phyloP scores from a whole-genome alignment of 148 eudicot species.

The Silene uniflora region DNA sequence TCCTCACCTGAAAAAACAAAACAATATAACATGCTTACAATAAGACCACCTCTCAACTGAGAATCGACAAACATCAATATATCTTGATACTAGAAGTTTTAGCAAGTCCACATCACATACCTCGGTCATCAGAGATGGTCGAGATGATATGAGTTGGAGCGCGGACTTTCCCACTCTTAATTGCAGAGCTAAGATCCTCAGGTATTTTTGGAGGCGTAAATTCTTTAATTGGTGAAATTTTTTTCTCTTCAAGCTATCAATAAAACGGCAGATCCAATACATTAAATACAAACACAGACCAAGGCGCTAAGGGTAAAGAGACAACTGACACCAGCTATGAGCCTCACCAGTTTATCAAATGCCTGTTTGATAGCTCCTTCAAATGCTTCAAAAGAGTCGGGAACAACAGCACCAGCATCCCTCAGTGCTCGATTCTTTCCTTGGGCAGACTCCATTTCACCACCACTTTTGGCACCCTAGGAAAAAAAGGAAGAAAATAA shows the following conservation, averaged over 20 bases:
- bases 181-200: slow-evolving; percentile 83
- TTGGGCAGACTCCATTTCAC: slow-evolving; percentile 97
- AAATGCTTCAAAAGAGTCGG: slow-evolving; percentile 88
- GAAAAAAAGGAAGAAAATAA: slow-evolving; percentile 9
- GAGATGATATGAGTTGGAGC: slow-evolving; percentile 98
- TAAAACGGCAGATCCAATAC: neutral
- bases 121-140: slow-evolving; percentile 96
- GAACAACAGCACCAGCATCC: slow-evolving; percentile 92
- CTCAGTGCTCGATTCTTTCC: slow-evolving; percentile 91
- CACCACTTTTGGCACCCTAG: slow-evolving; percentile 97
- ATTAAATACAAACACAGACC: neutral
- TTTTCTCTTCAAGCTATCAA: slow-evolving; percentile 62
- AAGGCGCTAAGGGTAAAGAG: neutral
- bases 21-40: neutral
- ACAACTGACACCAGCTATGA: neutral
- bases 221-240: slow-evolving; percentile 75
- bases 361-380: slow-evolving; percentile 79
- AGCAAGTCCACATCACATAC: slow-evolving; percentile 29
- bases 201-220: slow-evolving; percentile 94
- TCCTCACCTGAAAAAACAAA: slow-evolving; percentile 69
- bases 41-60: slow-evolving; percentile 4
- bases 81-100: neutral
- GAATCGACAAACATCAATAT: neutral
- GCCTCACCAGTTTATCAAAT: slow-evolving; percentile 65
- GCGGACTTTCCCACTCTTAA: slow-evolving; percentile 97